Base-by-base conservation (phyloP, 2,329 filamentous ascomycete genomes). In the Thielaviopsis populi region DNA sequence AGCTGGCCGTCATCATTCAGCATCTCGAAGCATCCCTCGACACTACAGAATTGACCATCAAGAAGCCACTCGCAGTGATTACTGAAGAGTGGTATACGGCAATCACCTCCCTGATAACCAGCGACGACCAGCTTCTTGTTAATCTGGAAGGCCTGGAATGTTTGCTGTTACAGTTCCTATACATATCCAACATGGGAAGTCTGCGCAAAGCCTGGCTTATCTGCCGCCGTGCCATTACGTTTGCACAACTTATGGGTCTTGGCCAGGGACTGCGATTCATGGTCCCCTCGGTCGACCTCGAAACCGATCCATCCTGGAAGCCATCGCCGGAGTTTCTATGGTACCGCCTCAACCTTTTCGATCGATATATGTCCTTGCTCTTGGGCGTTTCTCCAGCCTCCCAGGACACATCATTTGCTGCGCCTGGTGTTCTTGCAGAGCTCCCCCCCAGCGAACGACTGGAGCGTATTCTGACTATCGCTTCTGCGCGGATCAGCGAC, bases 131-230 rank as follows among this genome's bases (percentile, higher is more conserved):
- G 46, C 71, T 84, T 3, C 70, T 80, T 0, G 76, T 77, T 24
- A 79, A 76, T 2, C 68, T 78, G 1, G 80, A 83, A 68, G 80
- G 80, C 1, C 69, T 83, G 0, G 78, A 83, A 69, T 78, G 78
- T 61, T 71, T 84, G 0, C 69, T 78, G 24, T 69, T 84, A 0
- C 73, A 80, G 43, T 73, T 74, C 19, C 70, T 79, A 62, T 81
- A 77, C 68, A 77, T 82, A 62, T 73, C 75, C 43, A 81, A 83
- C 64, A 75, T 74, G 0, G 82, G 82, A 0, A 81, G 80, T 54
- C 71, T 82, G 1, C 76, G 80, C 24, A 78, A 79, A 54, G 74
- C 79, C 1, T 84, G 81, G 80, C 70, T 84, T 24, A 74, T 73
- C 6, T 75, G 74, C 24, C 77, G 81, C 0, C 74, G 79, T 4